phyloP scores from a whole-genome alignment of 2,329 filamentous ascomycete species.

The Alternaria arborescens region DNA sequence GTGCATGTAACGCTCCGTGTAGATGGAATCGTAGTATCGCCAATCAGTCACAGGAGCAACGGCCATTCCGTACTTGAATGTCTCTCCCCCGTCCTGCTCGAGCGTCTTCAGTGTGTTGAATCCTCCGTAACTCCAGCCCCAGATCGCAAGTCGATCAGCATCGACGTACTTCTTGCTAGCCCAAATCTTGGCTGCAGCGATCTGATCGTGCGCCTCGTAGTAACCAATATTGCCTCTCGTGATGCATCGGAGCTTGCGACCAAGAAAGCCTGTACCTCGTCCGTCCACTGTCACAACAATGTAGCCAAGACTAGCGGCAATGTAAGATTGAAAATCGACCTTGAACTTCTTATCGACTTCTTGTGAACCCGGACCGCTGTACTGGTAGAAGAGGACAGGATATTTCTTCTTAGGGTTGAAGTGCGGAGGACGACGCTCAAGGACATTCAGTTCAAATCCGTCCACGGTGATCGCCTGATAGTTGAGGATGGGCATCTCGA shows the following conservation, averaged over 20 bases:
- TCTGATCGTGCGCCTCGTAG: conserved; percentile 89
- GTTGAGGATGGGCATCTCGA: conserved; percentile 82
- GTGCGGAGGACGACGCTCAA: conserved; percentile 89
- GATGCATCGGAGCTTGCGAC: conserved; percentile 81
- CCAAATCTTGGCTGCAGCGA: conserved; percentile 87
- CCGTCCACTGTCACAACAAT: conserved; percentile 95
- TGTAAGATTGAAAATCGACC: conserved; percentile 89
- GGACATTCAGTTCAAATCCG: conserved; percentile 73
- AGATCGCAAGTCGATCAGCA: conserved; percentile 82
- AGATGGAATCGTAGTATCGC: conserved; percentile 92
- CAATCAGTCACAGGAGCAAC: conserved; percentile 99
- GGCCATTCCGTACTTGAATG: conserved; percentile 96
- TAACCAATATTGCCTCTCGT: conserved; percentile 85
- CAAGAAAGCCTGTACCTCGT: conserved; percentile 89
- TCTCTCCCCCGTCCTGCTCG: conserved; percentile 86
- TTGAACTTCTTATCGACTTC: conserved; percentile 80
- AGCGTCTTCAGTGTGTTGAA: conserved; percentile 96
- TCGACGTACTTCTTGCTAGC: conserved; percentile 85
- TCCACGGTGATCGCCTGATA: conserved; percentile 89
- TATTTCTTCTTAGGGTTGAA: conserved; percentile 87
- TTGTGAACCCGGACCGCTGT: conserved; percentile 94
- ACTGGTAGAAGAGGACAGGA: conserved; percentile 93
- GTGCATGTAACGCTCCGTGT: conserved; percentile 97
- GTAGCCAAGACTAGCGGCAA: conserved; percentile 87
- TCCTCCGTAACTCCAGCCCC: conserved; percentile 98